phyloP scores from a whole-genome alignment of 495 filamentous ascomycete genomes.

The Cetradonia linearis region DNA sequence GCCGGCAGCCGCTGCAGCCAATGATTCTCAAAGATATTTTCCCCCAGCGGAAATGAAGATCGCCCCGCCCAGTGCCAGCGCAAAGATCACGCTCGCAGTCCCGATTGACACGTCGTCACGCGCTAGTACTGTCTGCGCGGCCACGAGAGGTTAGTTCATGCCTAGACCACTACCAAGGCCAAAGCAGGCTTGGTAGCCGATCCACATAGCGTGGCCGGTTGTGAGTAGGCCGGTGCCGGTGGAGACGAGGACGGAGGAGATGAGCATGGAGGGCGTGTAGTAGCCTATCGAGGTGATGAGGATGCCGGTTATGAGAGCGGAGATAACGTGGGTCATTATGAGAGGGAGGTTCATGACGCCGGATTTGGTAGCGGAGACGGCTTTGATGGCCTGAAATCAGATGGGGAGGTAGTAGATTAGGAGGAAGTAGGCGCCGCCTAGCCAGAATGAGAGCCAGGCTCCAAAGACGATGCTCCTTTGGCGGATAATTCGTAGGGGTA shows the following conservation, averaged over 20 bases:
- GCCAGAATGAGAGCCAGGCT: not conserved
- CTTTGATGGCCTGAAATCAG: slow-evolving; percentile 62
- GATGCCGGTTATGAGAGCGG: slow-evolving; percentile 28
- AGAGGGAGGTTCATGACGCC: slow-evolving; percentile 32
- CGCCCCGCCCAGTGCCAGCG: slow-evolving; percentile 48
- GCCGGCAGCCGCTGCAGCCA: slow-evolving; percentile 34
- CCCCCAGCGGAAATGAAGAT: slow-evolving; percentile 44
- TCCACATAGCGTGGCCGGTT: slow-evolving; percentile 6
- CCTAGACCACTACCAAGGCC: slow-evolving; percentile 49
- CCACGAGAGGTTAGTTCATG: slow-evolving; percentile 27
- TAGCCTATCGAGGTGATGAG: slow-evolving; percentile 34
- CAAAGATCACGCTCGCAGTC: slow-evolving; percentile 47
- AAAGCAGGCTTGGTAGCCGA: slow-evolving; percentile 37
- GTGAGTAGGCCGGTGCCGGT: slow-evolving; percentile 32
- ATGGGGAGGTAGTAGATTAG: slow-evolving; percentile 24
- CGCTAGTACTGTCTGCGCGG: slow-evolving; percentile 32
- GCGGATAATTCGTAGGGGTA: slow-evolving; percentile 36
- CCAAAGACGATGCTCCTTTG: not conserved
- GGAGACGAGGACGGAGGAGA: slow-evolving; percentile 39
- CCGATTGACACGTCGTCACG: slow-evolving; percentile 43
- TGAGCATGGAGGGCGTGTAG: slow-evolving; percentile 50
- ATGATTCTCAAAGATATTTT: slow-evolving; percentile 36
- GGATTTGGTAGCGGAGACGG: slow-evolving; percentile 26
- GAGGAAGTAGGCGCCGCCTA: not conserved
- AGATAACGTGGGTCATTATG: slow-evolving; percentile 35